phyloP scores from a whole-genome alignment of 2,329 filamentous ascomycete genomes.

The Anisogramma anomala region DNA sequence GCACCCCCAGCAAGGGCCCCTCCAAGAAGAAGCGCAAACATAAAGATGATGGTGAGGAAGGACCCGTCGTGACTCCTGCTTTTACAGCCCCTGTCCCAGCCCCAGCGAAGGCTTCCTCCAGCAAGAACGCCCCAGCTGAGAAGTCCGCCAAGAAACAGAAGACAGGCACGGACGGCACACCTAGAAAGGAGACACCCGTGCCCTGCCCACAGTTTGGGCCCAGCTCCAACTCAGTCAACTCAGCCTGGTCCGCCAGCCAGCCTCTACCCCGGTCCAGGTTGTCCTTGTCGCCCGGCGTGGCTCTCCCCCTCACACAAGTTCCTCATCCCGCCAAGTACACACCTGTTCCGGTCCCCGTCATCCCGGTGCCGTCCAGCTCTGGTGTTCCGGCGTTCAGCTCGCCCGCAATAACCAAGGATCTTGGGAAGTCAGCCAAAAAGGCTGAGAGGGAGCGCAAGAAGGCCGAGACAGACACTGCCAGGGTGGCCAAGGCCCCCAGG shows the following conservation, averaged over 20 bases:
- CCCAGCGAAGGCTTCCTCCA: constrained; percentile 6
- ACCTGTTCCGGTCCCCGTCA: constrained; percentile 6
- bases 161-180: constrained; percentile 5
- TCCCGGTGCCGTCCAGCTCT: not conserved
- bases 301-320: constrained; percentile 7
- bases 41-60: constrained; percentile 19
- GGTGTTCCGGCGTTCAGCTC: not conserved
- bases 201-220: constrained; percentile 2
- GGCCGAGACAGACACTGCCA: not conserved
- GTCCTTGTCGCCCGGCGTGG: constrained; percentile 8
- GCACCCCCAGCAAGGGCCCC: constrained; percentile 11
- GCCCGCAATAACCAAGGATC: not conserved
- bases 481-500: not conserved
- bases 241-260: no score
- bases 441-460: not conserved
- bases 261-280: not conserved
- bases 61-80: constrained; percentile 3
- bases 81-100: not conserved
- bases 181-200: constrained; percentile 10
- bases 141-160: constrained; percentile 14
- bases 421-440: constrained; percentile 5
- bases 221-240: not conserved
- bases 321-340: constrained; percentile 2
- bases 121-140: constrained; percentile 14
- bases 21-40: constrained; percentile 31